phyloP scores from a whole-genome alignment of 345 rosid genomes.

The Conringia planisiliqua region DNA sequence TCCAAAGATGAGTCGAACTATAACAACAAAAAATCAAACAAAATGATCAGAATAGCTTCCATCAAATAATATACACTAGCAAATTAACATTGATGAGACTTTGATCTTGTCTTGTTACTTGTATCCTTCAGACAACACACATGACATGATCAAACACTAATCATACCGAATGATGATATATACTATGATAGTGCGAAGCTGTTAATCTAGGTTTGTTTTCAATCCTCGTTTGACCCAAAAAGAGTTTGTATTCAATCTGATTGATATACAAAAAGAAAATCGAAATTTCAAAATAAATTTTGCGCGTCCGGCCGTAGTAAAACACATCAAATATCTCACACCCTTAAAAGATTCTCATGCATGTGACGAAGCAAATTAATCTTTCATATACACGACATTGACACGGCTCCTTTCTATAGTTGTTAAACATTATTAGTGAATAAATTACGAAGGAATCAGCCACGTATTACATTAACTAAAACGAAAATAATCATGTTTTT shows the following conservation, averaged over 20 bases:
- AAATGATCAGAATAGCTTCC: too few species aligned
- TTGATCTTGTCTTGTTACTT: not conserved
- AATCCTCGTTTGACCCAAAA: not conserved
- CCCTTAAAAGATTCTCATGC: slow-evolving; percentile 2
- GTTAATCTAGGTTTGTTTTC: not conserved
- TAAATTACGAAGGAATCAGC: not conserved
- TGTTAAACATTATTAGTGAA: not conserved
- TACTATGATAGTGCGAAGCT: not conserved
- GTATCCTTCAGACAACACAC: not conserved
- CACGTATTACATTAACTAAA: not conserved
- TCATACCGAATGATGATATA: not conserved
- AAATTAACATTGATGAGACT: not conserved
- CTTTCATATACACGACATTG: not conserved
- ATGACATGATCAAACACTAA: not conserved
- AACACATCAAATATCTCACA: slow-evolving; percentile 8
- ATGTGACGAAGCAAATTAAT: slow-evolving; percentile 1
- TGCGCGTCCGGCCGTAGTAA: not conserved
- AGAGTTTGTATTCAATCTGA: not conserved
- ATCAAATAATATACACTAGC: too few species aligned
- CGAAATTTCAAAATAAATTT: not conserved
- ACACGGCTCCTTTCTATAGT: not conserved
- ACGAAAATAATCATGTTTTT: not conserved
- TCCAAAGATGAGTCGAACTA: not conserved
- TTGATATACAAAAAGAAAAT: not conserved
- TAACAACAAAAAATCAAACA: too few species aligned